These are phyloP conservation scores for Proliferodiscus dingleyae DNA, from an alignment of 2,329 filamentous ascomycete genomes.

Conservation along the genomic window DNA sequence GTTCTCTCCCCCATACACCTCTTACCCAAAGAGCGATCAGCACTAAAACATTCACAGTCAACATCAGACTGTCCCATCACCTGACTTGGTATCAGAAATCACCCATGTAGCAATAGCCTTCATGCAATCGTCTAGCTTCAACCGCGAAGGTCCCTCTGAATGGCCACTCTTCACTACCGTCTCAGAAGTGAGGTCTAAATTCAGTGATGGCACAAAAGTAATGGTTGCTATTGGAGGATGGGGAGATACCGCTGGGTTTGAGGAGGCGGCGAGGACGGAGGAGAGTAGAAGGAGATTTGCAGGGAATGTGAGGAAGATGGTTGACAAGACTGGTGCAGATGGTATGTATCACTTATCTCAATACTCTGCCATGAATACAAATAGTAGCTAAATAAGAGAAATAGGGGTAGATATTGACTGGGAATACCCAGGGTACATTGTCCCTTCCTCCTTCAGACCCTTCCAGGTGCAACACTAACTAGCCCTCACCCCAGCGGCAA, in stretches of 20 bases:
- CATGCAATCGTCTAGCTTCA: slow-evolving; percentile 50
- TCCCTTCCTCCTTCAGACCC: background rate
- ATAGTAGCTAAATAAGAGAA: slow-evolving; percentile 11
- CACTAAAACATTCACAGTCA: slow-evolving; percentile 21
- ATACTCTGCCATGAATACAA: background rate
- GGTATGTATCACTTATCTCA: slow-evolving; percentile 34
- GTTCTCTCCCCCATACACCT: background rate
- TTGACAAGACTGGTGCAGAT: slow-evolving; percentile 58
- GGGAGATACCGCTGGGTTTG: slow-evolving; percentile 64
- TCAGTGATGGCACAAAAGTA: slow-evolving; percentile 52
- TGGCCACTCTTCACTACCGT: slow-evolving; percentile 51
- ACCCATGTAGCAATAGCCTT: slow-evolving; percentile 57
- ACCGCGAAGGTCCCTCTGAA: slow-evolving; percentile 31
- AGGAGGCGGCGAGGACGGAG: slow-evolving; percentile 47
- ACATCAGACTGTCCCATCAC: slow-evolving; percentile 21
- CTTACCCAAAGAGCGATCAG: background rate
- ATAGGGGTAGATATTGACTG: slow-evolving; percentile 39
- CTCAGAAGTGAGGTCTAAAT: slow-evolving; percentile 32
- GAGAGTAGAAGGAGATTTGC: slow-evolving; percentile 54
- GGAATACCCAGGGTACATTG: slow-evolving; percentile 46
- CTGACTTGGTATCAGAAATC: slow-evolving; percentile 35
- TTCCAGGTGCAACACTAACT: background rate
- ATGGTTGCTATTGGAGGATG: slow-evolving; percentile 71
- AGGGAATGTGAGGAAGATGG: slow-evolving; percentile 58
- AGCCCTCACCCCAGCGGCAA: slow-evolving; percentile 49